Evolutionary conservation across 176 grass and related monocot genomes (phyloP).

Genomic region (Musa beccarii): DNA sequence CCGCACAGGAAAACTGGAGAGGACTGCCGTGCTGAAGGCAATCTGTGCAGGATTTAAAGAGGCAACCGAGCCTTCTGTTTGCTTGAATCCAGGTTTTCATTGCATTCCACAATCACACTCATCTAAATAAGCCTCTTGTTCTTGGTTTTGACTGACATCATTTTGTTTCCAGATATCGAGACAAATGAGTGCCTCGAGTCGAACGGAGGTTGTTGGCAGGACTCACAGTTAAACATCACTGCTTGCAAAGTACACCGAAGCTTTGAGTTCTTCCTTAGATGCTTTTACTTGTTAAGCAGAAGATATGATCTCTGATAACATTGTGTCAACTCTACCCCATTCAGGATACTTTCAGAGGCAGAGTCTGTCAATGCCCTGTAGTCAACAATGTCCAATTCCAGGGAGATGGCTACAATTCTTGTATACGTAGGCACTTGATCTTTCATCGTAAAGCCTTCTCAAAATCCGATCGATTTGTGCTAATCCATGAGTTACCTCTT

Average conservation of each 20-base stretch:
- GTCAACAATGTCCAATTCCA: conserved; percentile 58
- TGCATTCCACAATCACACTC: no score
- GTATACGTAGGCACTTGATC: conserved; percentile 34
- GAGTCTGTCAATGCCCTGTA: conserved; percentile 64
- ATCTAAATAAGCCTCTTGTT: not conserved
- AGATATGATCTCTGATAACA: not conserved
- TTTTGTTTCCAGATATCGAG: conserved; percentile 38
- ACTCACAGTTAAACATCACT: conserved; percentile 45
- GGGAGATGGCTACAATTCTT: conserved; percentile 73
- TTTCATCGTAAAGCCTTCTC: not conserved
- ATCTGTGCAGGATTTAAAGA: conserved; percentile 90
- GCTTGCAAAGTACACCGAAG: conserved; percentile 52
- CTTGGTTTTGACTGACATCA: not conserved
- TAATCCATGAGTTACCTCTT: not conserved
- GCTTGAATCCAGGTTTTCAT: conserved; percentile 53
- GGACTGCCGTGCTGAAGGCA: conserved; percentile 57
- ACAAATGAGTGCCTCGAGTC: conserved; percentile 64
- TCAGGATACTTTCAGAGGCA: conserved; percentile 87
- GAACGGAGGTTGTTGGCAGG: conserved; percentile 72
- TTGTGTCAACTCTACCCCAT: not conserved
- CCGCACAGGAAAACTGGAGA: conserved; percentile 61
- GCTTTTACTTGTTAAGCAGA: no score
- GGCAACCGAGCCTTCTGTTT: conserved; percentile 64
- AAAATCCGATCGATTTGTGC: not conserved
- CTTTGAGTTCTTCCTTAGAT: no score